phyloP scores from a whole-genome alignment of 257 asterid genomes.

The Nicotiana noctiflora region DNA sequence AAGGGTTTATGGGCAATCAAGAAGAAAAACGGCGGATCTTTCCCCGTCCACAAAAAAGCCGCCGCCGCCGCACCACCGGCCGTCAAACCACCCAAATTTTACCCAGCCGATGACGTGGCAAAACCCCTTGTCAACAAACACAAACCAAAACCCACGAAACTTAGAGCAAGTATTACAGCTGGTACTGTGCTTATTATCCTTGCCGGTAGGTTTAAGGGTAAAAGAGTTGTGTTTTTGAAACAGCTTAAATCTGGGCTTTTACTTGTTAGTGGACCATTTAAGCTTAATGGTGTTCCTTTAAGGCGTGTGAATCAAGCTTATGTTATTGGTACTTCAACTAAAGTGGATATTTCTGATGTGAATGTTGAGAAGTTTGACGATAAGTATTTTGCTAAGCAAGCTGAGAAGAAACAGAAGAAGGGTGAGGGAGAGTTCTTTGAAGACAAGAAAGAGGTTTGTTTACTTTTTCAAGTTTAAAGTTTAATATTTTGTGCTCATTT shows the following conservation, averaged over 20 bases:
- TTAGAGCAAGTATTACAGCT: background rate
- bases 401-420: slow-evolving; percentile 10
- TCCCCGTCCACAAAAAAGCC: slow-evolving; percentile 4
- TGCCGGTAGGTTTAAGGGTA: slow-evolving; percentile 12
- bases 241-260: slow-evolving; percentile 1
- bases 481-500: background rate
- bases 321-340: slow-evolving; percentile 10
- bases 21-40: slow-evolving; percentile 6
- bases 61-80: background rate
- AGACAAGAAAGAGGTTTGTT: slow-evolving; percentile 9
- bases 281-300: slow-evolving; percentile 15
- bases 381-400: slow-evolving; percentile 15
- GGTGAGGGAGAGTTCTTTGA: slow-evolving; percentile 16
- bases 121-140: slow-evolving; percentile 13
- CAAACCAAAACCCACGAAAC: slow-evolving; percentile 2
- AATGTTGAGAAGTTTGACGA: slow-evolving; percentile 18
- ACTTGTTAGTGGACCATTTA: slow-evolving; percentile 12
- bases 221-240: slow-evolving; percentile 12
- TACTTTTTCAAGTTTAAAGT: background rate
- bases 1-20: slow-evolving; percentile 18
- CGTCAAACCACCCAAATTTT: slow-evolving; percentile 1
- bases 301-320: slow-evolving; percentile 17
- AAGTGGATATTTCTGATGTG: background rate
- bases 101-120: slow-evolving; percentile 13
- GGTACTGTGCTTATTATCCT: slow-evolving; percentile 14